Percentiles rank a stretch among this genome's conserved stretches.
These are phyloP conservation scores for Corymbia maculata DNA, from an alignment of 345 rosid species.

Conservation along the genomic window DNA sequence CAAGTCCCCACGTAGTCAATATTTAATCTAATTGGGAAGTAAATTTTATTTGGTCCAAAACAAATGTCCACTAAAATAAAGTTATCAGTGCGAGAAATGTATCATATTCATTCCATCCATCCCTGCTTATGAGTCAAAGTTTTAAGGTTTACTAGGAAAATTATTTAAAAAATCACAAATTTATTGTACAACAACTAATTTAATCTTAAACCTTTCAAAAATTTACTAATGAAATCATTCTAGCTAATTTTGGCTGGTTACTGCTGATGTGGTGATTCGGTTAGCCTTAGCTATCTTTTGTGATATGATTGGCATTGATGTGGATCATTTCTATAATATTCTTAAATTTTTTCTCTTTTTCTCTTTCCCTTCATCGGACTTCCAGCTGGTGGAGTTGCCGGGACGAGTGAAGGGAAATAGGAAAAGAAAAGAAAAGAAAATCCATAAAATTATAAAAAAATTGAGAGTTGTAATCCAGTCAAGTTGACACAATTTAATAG, in stretches of 20 bases:
- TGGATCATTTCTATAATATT: not conserved
- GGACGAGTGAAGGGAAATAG: not conserved
- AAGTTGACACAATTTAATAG: not conserved
- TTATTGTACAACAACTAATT: fast-evolving
- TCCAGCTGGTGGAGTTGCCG: not conserved
- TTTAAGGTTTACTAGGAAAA: not conserved
- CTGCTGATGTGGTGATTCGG: fast-evolving
- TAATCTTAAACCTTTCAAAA: not conserved
- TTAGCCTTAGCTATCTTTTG: fast-evolving
- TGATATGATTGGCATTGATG: fast-evolving
- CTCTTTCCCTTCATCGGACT: not conserved
- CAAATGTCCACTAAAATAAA: not conserved
- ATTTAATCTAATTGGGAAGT: not conserved
- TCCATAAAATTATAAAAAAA: too few relatives aligned
- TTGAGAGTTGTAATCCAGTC: not conserved
- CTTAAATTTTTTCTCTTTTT: not conserved
- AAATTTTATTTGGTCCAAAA: not conserved
- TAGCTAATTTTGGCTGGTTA: not conserved
- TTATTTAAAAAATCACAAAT: not conserved
- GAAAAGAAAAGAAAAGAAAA: too few relatives aligned
- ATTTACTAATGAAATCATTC: not conserved
- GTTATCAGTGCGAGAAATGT: not conserved
- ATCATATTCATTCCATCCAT: not conserved
- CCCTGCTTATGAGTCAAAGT: not conserved
- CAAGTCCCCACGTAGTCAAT: not conserved